Conservation (phyloP, 2,329 filamentous ascomycete species). For the Alternaria alternata region DNA sequence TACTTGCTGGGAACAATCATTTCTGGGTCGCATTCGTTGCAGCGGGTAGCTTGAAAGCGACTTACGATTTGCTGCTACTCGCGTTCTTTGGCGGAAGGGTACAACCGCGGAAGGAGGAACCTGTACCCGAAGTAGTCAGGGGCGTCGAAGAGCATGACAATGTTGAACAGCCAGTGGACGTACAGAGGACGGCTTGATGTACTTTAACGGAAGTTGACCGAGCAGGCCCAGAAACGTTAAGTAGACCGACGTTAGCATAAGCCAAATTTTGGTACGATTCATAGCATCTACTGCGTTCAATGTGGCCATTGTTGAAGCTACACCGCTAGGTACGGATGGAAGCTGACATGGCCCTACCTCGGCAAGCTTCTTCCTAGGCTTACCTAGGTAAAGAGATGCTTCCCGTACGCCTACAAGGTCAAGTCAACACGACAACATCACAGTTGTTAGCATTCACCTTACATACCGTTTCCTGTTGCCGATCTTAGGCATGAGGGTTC, state of each 20-base stretch:
- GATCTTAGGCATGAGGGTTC: not conserved
- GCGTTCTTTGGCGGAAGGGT: constrained; percentile 45
- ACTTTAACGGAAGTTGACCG: not conserved
- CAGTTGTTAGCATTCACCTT: constrained; percentile 2
- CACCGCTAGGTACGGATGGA: constrained; percentile 1
- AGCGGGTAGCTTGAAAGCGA: constrained; percentile 47
- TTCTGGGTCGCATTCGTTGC: constrained; percentile 53
- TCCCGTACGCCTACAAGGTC: not conserved
- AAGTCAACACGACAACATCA: not conserved
- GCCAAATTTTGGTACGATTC: not conserved
- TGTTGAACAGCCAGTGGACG: not conserved
- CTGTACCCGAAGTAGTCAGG: not conserved
- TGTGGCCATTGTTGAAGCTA: not conserved
- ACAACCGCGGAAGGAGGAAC: constrained; percentile 19
- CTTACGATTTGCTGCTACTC: constrained; percentile 49
- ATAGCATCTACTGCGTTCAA: constrained; percentile 1
- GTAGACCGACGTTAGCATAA: not conserved
- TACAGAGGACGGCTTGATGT: constrained; percentile 3
- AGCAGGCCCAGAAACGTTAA: not conserved
- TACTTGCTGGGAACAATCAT: constrained; percentile 39
- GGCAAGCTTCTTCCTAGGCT: constrained; percentile 1
- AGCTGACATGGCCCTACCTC: constrained; percentile 10
- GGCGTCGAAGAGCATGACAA: constrained; percentile 2
- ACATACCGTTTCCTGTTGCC: not conserved
- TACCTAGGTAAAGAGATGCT: not conserved